Percentiles rank a stretch among this genome's conserved stretches.
Conservation (phyloP, 2,329 filamentous ascomycete genomes). For the Diaporthe caulivora region DNA sequence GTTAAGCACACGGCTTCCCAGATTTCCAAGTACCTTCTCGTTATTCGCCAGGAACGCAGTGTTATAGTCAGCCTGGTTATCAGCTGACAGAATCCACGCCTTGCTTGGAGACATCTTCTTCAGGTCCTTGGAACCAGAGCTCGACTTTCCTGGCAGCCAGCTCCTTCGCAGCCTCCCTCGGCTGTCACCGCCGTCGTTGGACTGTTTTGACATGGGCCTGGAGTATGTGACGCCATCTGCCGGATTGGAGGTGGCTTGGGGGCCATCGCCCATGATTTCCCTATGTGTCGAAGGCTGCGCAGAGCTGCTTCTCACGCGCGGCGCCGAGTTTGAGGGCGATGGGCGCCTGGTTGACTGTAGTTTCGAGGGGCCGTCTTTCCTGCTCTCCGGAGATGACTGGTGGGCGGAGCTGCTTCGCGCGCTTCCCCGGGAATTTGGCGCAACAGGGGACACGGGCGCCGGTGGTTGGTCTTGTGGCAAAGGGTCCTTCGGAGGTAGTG, state of each 20-base stretch:
- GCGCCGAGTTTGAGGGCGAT: slow-evolving; percentile 49
- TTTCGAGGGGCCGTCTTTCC: slow-evolving; percentile 41
- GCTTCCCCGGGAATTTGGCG: slow-evolving; percentile 16
- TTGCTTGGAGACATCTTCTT: slow-evolving; percentile 39
- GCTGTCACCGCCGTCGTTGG: slow-evolving; percentile 49
- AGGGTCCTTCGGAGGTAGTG: slow-evolving; percentile 24
- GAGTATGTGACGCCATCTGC: slow-evolving; percentile 45
- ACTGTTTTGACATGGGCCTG: slow-evolving; percentile 50
- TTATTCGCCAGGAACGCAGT: slow-evolving; percentile 62
- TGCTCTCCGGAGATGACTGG: slow-evolving; percentile 38
- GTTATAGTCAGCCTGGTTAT: slow-evolving; percentile 68
- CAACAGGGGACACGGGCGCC: slow-evolving; percentile 27
- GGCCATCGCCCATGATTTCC: slow-evolving; percentile 44
- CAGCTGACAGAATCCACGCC: slow-evolving; percentile 69
- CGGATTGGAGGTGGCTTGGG: slow-evolving; percentile 48
- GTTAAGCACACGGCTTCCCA: background rate
- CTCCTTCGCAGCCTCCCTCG: slow-evolving; percentile 63
- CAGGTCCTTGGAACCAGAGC: slow-evolving; percentile 61
- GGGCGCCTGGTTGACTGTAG: slow-evolving; percentile 40
- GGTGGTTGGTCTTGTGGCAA: slow-evolving; percentile 19
- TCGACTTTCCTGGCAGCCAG: slow-evolving; percentile 67
- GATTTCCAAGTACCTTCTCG: slow-evolving; percentile 61
- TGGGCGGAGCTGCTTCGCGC: slow-evolving; percentile 27
- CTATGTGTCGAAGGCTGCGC: slow-evolving; percentile 56
- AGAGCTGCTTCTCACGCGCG: slow-evolving; percentile 61